phyloP scores from a whole-genome alignment of 352 stramenopile species.

The Phytopythium cucurbitacearum region DNA sequence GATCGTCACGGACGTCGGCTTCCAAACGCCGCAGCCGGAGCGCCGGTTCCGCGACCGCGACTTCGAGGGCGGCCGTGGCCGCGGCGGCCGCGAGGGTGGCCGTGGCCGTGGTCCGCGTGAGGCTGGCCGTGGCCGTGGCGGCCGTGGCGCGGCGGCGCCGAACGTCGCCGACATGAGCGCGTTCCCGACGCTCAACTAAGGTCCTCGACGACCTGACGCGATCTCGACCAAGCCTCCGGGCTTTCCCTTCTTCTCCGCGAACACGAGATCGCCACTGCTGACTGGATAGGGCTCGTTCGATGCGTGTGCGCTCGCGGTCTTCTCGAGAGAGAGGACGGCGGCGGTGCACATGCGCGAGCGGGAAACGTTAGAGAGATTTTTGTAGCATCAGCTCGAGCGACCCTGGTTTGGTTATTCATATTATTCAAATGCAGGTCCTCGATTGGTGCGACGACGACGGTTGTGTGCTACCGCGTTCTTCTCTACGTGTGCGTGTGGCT shows the following conservation, averaged over 20 bases:
- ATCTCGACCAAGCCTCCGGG: constrained; percentile 12
- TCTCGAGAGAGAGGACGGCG: neutral
- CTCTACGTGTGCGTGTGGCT: neutral
- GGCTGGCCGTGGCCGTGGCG: constrained; percentile 29
- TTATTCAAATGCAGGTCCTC: constrained; percentile 59
- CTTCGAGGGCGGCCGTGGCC: constrained; percentile 14
- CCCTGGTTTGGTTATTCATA: constrained; percentile 66
- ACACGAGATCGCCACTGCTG: constrained; percentile 36
- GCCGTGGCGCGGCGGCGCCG: constrained; percentile 24
- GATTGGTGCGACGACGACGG: neutral
- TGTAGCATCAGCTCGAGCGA: constrained; percentile 37
- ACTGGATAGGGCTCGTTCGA: constrained; percentile 62
- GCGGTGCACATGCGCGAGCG: constrained; percentile 2
- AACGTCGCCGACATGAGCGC: constrained; percentile 83
- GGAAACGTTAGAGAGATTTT: constrained; percentile 82
- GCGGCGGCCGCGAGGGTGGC: constrained; percentile 39
- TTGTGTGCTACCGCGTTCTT: neutral
- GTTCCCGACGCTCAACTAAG: constrained; percentile 84
- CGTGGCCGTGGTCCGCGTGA: constrained; percentile 53
- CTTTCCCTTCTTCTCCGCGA: constrained; percentile 53
- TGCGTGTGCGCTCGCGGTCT: constrained; percentile 19
- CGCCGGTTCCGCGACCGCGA: constrained; percentile 63
- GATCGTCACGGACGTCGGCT: constrained; percentile 85
- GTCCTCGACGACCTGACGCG: constrained; percentile 52
- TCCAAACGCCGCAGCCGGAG: constrained; percentile 66